Conservation (phyloP, 73 alveolate species). For the Blepharisma stoltei region DNA sequence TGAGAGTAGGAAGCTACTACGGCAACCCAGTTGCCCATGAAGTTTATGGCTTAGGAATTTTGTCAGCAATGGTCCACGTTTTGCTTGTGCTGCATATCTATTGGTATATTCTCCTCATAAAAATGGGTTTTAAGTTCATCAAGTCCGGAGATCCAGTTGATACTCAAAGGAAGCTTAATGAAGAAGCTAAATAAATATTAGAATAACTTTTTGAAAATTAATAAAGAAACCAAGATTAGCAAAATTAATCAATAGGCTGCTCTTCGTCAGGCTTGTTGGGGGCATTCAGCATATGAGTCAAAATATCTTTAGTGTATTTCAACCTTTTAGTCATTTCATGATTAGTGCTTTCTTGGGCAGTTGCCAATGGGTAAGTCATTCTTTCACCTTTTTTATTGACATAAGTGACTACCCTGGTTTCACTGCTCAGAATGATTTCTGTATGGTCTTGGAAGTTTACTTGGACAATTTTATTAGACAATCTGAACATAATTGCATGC, state of each 20-base stretch:
- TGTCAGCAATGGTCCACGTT: neutral
- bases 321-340: slow-evolving; percentile 95
- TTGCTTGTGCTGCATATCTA: slow-evolving; percentile 15
- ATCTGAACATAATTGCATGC: slow-evolving; percentile 96
- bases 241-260: neutral
- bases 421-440: slow-evolving; percentile 83
- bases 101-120: slow-evolving; percentile 25
- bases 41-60: neutral
- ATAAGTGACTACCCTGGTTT: slow-evolving; percentile 89
- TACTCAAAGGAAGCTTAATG: neutral
- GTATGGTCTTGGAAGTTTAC: slow-evolving; percentile 97
- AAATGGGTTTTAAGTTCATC: slow-evolving; percentile 23
- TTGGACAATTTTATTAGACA: slow-evolving; percentile 93
- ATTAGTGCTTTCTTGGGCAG: slow-evolving; percentile 88
- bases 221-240: no score
- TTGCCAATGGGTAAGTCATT: slow-evolving; percentile 77
- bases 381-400: slow-evolving; percentile 98
- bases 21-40: neutral
- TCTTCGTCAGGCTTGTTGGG: slow-evolving; percentile 2
- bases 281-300: slow-evolving; percentile 57
- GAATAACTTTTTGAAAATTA: no score
- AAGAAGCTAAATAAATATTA: no score
- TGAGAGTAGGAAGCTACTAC: neutral
- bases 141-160: slow-evolving; percentile 12
- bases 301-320: slow-evolving; percentile 93